Percentiles rank a stretch among this genome's conserved stretches.
Conservation (phyloP, 768 basidiomycete species). For the Leucosporidium yakuticum region DNA sequence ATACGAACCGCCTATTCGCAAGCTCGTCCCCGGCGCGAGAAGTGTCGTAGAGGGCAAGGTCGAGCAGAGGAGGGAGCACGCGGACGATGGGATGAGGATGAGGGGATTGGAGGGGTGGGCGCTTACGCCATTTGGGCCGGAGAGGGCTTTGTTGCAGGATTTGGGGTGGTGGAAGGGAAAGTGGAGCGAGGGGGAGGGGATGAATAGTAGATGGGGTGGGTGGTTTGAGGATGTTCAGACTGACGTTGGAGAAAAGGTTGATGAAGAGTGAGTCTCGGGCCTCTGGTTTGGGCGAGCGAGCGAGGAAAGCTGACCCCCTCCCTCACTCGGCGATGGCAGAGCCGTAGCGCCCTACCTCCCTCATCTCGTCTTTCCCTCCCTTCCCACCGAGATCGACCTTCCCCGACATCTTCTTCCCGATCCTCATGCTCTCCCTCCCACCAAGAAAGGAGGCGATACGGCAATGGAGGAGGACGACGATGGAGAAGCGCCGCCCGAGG, state of each 20-base stretch:
- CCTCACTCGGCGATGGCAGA: too few relatives aligned
- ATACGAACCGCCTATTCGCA: neutral
- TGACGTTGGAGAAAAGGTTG: neutral
- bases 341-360: slow-evolving; percentile 9
- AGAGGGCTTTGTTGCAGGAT: slow-evolving; percentile 13
- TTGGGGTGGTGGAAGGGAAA: slow-evolving; percentile 17
- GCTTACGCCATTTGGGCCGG: slow-evolving; percentile 18
- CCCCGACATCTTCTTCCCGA: slow-evolving; percentile 1
- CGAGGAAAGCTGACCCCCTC: neutral
- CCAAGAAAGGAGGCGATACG: neutral
- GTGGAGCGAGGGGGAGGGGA: slow-evolving; percentile 3
- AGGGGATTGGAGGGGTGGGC: neutral
- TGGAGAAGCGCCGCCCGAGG: neutral
- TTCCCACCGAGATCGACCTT: slow-evolving; percentile 4
- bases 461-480: slow-evolving; percentile 10
- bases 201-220: slow-evolving; percentile 26
- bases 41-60: neutral
- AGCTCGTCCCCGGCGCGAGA: neutral
- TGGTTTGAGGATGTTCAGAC: slow-evolving; percentile 18
- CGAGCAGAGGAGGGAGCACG: neutral
- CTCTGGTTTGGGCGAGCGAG: neutral
- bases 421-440: neutral
- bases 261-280: neutral
- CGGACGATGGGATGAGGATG: neutral
- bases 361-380: neutral